Percentiles rank a stretch among this genome's conserved stretches.
These are phyloP conservation scores for Sporisorium iseilematis-ciliati DNA, from an alignment of 1,284 basidiomycete genomes.

Conservation along the genomic window DNA sequence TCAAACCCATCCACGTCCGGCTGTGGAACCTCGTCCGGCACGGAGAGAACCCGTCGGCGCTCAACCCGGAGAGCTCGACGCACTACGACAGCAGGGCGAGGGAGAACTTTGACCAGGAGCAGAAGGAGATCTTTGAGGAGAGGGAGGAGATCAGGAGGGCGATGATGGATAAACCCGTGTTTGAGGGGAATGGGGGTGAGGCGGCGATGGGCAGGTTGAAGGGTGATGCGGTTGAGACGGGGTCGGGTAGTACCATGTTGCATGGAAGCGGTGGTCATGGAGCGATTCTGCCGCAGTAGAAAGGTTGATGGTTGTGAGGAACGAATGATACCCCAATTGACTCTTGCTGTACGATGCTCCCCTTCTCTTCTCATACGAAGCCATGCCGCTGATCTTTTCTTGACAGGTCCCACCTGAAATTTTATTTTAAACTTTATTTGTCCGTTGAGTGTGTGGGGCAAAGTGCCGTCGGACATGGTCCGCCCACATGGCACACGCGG, in stretches of 20 bases:
- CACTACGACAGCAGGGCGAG: conserved; percentile 39
- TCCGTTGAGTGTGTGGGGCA: no score
- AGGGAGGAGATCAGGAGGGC: conserved; percentile 15
- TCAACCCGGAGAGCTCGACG: conserved; percentile 34
- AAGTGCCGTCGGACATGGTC: no score
- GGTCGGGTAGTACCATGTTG: conserved; percentile 19
- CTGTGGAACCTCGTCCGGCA: conserved; percentile 37
- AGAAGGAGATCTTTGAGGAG: conserved; percentile 24
- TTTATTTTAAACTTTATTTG: no score
- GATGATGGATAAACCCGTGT: conserved; percentile 36
- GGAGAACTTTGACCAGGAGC: conserved; percentile 28
- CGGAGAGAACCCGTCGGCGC: conserved; percentile 34
- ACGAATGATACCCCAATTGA: no score
- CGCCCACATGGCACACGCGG: not conserved
- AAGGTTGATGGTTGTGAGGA: no score
- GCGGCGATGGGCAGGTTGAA: conserved; percentile 12
- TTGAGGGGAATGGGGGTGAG: conserved; percentile 28
- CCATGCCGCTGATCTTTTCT: no score
- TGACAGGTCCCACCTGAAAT: no score
- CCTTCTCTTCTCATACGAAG: no score
- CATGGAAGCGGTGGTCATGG: conserved; percentile 8
- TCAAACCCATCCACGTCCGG: conserved; percentile 44
- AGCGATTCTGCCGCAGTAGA: conserved; percentile 31
- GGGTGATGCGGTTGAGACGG: no score
- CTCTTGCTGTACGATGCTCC: no score